Evolutionary conservation across 306 rosid species (phyloP), one percentile per base, ranked within the genome.

Genomic region (Cucurbita maxima): DNA sequence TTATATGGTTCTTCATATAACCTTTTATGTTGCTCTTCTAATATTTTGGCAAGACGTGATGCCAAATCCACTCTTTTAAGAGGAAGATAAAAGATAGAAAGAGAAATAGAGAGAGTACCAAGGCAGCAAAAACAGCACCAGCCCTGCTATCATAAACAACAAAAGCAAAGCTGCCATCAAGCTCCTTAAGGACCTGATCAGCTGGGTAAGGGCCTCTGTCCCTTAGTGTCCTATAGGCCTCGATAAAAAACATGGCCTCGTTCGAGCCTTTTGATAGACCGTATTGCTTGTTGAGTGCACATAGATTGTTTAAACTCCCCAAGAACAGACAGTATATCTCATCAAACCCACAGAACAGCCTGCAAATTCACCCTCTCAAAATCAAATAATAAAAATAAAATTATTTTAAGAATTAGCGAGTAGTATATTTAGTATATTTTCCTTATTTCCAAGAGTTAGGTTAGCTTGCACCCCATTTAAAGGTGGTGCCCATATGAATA

Each of bases 171-270:
- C 91, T 89, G 2, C 99, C 99, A 10, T 94, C 99, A 47, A 94
- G 92, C 4, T 85, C 99, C 85, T 94, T 94, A 1, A 94, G 83
- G 75, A 94, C 99, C 75, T 91, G 99, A 73, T 94, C 99, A 22
- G 97, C 96, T 0, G 99, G 99, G 78, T 95, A 95, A 6, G 99
- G 99, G 71, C 99, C 97, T 8, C 99, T 71, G 81, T 95, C 99
- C 0, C 97, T 81, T 0, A 95, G 97, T 36, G 99, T 91, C 78
- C 82, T 83, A 50, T 91, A 95, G 59, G 99, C 99, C 83, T 91
- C 97, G 16, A 86, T 94, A 76, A 94, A 86, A 83, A 94, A 81
- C 89, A 95, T 82, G 83, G 99, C 96, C 76, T 91, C 99, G 54
- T 86, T 81, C 5, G 83, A 62, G 8, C 83, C 53, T 84, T 91